phyloP scores from a whole-genome alignment of 495 filamentous ascomycete genomes.

The Lepidopterella palustris region DNA sequence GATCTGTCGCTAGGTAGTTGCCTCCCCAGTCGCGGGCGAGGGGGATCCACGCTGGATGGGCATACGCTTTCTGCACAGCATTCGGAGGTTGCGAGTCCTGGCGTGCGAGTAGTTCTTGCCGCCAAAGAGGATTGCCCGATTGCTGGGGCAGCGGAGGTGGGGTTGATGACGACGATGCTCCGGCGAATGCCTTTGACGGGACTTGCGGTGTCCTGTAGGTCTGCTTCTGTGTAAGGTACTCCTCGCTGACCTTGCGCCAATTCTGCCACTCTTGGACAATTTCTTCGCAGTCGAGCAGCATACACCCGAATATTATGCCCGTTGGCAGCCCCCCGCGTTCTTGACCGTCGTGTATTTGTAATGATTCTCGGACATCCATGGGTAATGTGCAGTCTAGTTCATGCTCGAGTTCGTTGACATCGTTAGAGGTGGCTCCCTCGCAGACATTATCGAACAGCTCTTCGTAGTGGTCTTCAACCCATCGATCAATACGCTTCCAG shows the following conservation, averaged over 20 bases:
- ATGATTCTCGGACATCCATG: slow-evolving; percentile 85
- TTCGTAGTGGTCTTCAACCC: slow-evolving; percentile 90
- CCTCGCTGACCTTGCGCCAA: slow-evolving; percentile 87
- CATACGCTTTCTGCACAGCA: slow-evolving; percentile 86
- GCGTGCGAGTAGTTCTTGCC: slow-evolving; percentile 72
- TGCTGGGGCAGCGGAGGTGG: slow-evolving; percentile 36
- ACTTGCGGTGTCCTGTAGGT: slow-evolving; percentile 42
- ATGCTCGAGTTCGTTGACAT: slow-evolving; percentile 95
- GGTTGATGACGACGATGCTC: slow-evolving; percentile 46
- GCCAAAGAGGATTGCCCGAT: slow-evolving; percentile 59
- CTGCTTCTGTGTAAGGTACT: slow-evolving; percentile 61
- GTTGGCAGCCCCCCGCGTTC: slow-evolving; percentile 88
- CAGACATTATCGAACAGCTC: slow-evolving; percentile 90
- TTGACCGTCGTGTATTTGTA: slow-evolving; percentile 89
- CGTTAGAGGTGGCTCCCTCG: slow-evolving; percentile 85
- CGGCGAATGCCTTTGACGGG: slow-evolving; percentile 62
- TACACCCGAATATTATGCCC: slow-evolving; percentile 84
- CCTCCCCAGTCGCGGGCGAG: slow-evolving; percentile 96
- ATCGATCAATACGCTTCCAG: slow-evolving; percentile 88
- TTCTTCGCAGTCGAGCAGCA: slow-evolving; percentile 97
- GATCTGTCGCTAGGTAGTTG: slow-evolving; percentile 90
- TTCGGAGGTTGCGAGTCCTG: slow-evolving; percentile 85
- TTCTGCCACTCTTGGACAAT: slow-evolving; percentile 97
- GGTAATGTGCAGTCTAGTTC: slow-evolving; percentile 92
- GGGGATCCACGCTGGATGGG: slow-evolving; percentile 93